phyloP scores from a whole-genome alignment of 75 land plant species.

The Chamaecyparis obtusa region DNA sequence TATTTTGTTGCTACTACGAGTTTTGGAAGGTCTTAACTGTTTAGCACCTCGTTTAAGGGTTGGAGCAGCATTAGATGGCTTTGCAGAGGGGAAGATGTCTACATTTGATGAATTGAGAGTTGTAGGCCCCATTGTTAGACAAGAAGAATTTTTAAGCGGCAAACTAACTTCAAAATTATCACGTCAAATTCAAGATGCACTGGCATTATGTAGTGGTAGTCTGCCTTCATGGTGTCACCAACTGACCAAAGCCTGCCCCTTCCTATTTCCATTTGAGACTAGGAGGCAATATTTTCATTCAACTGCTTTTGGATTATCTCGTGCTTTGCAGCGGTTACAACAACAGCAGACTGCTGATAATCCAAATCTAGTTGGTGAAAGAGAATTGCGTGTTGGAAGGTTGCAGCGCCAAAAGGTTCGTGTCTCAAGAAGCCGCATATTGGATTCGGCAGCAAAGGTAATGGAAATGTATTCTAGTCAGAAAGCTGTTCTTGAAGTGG shows the following conservation, averaged over 20 bases:
- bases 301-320: slow-evolving; percentile 94
- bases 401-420: slow-evolving; percentile 91
- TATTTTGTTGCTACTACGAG: slow-evolving; percentile 76
- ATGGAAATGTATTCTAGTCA: slow-evolving; percentile 97
- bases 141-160: slow-evolving; percentile 77
- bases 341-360: slow-evolving; percentile 83
- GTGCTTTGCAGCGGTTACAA: slow-evolving; percentile 87
- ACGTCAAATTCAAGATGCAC: slow-evolving; percentile 93
- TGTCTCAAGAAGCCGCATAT: slow-evolving; percentile 81
- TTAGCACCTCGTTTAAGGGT: slow-evolving; percentile 79
- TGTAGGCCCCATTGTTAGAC: slow-evolving; percentile 43
- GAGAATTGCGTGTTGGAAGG: slow-evolving; percentile 89
- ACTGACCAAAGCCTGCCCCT: slow-evolving; percentile 88
- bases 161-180: slow-evolving; percentile 91
- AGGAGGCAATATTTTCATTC: slow-evolving; percentile 91
- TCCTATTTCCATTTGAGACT: slow-evolving; percentile 95
- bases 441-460: slow-evolving; percentile 94
- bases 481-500: slow-evolving; percentile 96
- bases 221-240: slow-evolving; percentile 96
- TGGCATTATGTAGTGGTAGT: slow-evolving; percentile 93
- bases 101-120: slow-evolving; percentile 37
- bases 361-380: slow-evolving; percentile 60
- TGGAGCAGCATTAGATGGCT: slow-evolving; percentile 62
- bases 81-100: slow-evolving; percentile 69
- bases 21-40: slow-evolving; percentile 78